Conservation (phyloP, 2,329 filamentous ascomycete genomes). For the Fusarium globosum region DNA sequence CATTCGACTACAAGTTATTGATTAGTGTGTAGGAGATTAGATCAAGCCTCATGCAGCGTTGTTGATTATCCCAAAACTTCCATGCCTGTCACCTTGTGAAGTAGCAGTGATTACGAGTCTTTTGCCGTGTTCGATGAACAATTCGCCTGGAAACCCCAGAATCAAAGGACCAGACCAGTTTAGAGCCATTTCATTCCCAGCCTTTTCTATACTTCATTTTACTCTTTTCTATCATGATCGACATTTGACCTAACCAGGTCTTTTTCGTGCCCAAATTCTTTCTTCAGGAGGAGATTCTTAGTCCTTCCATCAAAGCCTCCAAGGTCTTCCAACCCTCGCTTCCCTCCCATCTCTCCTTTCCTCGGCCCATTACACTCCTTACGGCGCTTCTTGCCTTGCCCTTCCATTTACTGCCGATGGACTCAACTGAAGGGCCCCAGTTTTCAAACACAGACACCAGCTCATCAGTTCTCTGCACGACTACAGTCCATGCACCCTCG, state of each 20-base stretch:
- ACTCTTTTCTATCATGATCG: constrained; percentile 15
- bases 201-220: neutral
- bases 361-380: constrained; percentile 84
- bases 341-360: constrained; percentile 84
- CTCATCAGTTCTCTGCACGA: constrained; percentile 83
- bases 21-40: constrained; percentile 22
- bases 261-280: neutral
- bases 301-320: constrained; percentile 64
- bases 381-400: constrained; percentile 89
- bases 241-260: constrained; percentile 1
- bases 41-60: constrained; percentile 7
- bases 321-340: constrained; percentile 74
- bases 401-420: constrained; percentile 84
- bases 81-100: neutral
- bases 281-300: constrained; percentile 54
- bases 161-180: neutral
- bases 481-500: constrained; percentile 73
- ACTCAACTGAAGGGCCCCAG: constrained; percentile 72
- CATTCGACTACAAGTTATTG: constrained; percentile 10
- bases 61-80: neutral
- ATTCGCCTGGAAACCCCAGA: neutral
- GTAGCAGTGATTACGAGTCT: neutral
- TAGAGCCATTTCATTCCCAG: neutral
- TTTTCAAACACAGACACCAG: constrained; percentile 87
- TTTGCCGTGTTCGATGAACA: neutral